Evolutionary conservation across 805 yeast species (phyloP).

Genomic region (Candida montana): DNA sequence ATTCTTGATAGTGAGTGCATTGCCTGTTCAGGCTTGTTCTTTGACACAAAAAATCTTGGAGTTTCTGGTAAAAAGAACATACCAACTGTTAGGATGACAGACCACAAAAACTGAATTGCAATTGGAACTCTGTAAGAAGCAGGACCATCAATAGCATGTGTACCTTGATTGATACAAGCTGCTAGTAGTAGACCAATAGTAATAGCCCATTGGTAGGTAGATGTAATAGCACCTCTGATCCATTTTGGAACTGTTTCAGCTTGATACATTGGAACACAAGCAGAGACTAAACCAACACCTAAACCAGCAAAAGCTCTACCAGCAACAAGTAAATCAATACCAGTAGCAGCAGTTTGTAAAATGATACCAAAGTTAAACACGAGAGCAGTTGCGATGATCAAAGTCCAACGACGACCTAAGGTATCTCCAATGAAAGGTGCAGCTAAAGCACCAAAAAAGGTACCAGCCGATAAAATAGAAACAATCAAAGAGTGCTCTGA

Average conservation of each 20-base stretch:
- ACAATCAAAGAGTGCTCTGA: conserved; percentile 56
- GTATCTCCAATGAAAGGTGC: conserved; percentile 55
- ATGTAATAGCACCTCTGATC: conserved; percentile 73
- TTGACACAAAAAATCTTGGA: conserved; percentile 64
- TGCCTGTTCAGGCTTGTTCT: conserved; percentile 53
- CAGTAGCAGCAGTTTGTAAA: conserved; percentile 41
- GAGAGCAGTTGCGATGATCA: conserved; percentile 37
- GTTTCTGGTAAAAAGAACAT: conserved; percentile 69
- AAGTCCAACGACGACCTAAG: conserved; percentile 49
- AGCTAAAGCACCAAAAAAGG: conserved; percentile 59
- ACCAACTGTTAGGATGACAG: conserved; percentile 54
- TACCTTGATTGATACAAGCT: conserved; percentile 64
- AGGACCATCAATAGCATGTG: conserved; percentile 44
- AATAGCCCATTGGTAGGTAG: conserved; percentile 67
- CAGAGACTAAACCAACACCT: conserved; percentile 70
- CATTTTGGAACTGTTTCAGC: conserved; percentile 77
- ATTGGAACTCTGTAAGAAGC: conserved; percentile 72
- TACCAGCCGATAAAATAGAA: conserved; percentile 71
- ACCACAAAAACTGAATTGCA: conserved; percentile 68
- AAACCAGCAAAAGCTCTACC: conserved; percentile 70
- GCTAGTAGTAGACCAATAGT: conserved; percentile 73
- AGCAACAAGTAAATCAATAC: conserved; percentile 47
- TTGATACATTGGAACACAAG: conserved; percentile 70
- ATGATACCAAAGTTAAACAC: conserved; percentile 51
- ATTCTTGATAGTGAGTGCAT: conserved; percentile 48